phyloP scores from a whole-genome alignment of 1,284 basidiomycete species.

The Tausonia pullulans region DNA sequence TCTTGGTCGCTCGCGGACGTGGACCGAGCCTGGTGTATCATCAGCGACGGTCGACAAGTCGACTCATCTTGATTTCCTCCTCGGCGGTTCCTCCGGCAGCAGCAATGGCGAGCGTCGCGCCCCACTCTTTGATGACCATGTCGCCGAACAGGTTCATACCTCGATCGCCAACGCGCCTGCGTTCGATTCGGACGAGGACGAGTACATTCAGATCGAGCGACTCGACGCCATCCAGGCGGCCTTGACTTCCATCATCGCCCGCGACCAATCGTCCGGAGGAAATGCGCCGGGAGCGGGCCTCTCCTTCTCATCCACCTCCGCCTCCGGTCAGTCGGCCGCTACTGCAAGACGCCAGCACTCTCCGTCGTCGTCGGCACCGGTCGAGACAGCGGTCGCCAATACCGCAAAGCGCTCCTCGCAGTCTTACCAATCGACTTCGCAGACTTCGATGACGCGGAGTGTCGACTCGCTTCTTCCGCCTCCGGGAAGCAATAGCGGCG shows the following conservation, averaged over 20 bases:
- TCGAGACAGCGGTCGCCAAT: no score
- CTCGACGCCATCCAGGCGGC: slow-evolving; percentile 93
- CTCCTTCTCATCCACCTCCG: not conserved
- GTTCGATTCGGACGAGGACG: slow-evolving; percentile 47
- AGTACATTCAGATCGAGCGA: slow-evolving; percentile 49
- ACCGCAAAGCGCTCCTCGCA: no score
- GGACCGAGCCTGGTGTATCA: no score
- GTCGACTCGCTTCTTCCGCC: not conserved
- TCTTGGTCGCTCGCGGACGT: no score
- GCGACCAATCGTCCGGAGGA: slow-evolving; percentile 45
- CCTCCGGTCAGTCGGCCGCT: not conserved
- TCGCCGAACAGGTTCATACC: no score
- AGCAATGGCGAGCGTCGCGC: slow-evolving; percentile 1
- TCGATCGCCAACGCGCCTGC: slow-evolving; percentile 17
- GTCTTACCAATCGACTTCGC: not conserved
- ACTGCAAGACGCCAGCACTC: no score
- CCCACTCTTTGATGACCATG: slow-evolving; percentile 19
- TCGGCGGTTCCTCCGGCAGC: not conserved
- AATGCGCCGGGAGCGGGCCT: not conserved
- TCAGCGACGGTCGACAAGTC: no score
- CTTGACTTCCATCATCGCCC: slow-evolving; percentile 81
- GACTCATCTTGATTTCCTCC: slow-evolving; percentile 1
- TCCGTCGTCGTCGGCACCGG: no score
- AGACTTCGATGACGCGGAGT: not conserved
- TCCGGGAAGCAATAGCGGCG: not conserved